These are phyloP conservation scores for Camelina sativa DNA, from an alignment of 345 rosid genomes.

Conservation along the genomic window DNA sequence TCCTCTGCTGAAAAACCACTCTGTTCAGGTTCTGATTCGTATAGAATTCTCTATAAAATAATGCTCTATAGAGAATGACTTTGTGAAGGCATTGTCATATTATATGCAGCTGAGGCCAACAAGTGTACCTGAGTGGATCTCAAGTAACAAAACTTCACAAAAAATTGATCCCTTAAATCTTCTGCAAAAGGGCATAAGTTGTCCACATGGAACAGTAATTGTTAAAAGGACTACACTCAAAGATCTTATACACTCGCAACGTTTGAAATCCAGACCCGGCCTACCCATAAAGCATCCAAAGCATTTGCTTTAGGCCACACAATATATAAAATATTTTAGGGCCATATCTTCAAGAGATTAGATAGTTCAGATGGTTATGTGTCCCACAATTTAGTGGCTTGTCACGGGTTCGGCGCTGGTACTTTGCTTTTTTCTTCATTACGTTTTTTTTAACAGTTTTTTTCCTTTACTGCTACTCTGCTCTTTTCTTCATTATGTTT, in stretches of 20 bases:
- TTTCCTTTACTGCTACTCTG: too few species aligned
- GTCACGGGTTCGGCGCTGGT: too few species aligned
- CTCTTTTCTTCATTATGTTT: too few species aligned
- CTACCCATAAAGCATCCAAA: too few species aligned
- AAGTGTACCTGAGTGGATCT: constrained; percentile 29
- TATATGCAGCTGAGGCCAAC: constrained; percentile 32
- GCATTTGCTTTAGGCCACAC: too few species aligned
- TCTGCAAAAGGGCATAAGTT: constrained; percentile 17
- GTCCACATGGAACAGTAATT: constrained; percentile 38
- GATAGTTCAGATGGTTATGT: too few species aligned
- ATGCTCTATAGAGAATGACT: not conserved
- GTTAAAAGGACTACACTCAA: constrained; percentile 36
- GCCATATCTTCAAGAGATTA: too few species aligned
- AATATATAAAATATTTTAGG: too few species aligned
- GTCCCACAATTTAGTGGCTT: too few species aligned
- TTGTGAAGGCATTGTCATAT: not conserved
- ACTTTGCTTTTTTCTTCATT: too few species aligned
- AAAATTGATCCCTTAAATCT: constrained; percentile 16
- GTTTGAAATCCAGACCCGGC: constrained; percentile 12
- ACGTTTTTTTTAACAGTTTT: too few species aligned
- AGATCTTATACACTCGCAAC: constrained; percentile 23
- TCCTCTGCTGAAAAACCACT: constrained; percentile 35
- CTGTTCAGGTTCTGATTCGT: constrained; percentile 37
- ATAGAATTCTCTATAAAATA: not conserved
- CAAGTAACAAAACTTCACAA: not conserved